These are phyloP conservation scores for Kwoniella dejecticola DNA, from an alignment of 768 basidiomycete species.

Conservation along the genomic window DNA sequence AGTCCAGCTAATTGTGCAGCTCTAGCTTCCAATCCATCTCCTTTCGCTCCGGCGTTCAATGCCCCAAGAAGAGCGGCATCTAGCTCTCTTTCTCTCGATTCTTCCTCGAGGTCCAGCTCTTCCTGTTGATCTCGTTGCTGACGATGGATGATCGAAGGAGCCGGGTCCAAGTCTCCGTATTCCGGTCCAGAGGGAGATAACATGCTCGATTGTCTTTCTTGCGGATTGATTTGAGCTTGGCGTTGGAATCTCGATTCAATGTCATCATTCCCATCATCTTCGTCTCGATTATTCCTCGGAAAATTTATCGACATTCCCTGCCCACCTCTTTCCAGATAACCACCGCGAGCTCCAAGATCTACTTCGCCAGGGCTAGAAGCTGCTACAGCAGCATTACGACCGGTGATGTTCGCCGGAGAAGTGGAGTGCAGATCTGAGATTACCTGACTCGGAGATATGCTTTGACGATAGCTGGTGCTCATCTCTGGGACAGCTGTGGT, in stretches of 20 bases:
- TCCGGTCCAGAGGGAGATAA: slow-evolving; percentile 35
- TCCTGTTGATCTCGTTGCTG: slow-evolving; percentile 44
- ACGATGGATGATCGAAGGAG: slow-evolving; percentile 26
- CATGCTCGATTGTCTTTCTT: slow-evolving; percentile 24
- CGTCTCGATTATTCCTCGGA: neutral
- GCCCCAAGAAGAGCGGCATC: slow-evolving; percentile 6
- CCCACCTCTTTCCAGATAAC: slow-evolving; percentile 18
- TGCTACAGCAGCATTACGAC: neutral
- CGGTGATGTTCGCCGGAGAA: slow-evolving; percentile 1
- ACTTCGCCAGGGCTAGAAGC: slow-evolving; percentile 11
- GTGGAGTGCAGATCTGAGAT: slow-evolving; percentile 5
- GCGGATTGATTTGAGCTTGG: slow-evolving; percentile 1
- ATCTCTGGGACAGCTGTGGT: slow-evolving; percentile 2
- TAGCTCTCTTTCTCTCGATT: slow-evolving; percentile 36
- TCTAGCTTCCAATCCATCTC: slow-evolving; percentile 3
- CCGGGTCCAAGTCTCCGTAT: slow-evolving; percentile 34
- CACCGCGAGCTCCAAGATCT: slow-evolving; percentile 12
- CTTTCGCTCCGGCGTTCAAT: slow-evolving; percentile 8
- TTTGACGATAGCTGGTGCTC: slow-evolving; percentile 1
- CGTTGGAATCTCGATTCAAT: neutral
- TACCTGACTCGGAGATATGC: slow-evolving; percentile 8
- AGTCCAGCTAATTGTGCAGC: neutral
- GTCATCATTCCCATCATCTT: slow-evolving; percentile 9
- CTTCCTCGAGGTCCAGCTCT: slow-evolving; percentile 45
- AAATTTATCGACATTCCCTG: slow-evolving; percentile 15